Percentiles rank a stretch among this genome's conserved stretches.
These are phyloP conservation scores for Eustoma russellianum DNA, from an alignment of 257 asterid genomes.

Conservation along the genomic window DNA sequence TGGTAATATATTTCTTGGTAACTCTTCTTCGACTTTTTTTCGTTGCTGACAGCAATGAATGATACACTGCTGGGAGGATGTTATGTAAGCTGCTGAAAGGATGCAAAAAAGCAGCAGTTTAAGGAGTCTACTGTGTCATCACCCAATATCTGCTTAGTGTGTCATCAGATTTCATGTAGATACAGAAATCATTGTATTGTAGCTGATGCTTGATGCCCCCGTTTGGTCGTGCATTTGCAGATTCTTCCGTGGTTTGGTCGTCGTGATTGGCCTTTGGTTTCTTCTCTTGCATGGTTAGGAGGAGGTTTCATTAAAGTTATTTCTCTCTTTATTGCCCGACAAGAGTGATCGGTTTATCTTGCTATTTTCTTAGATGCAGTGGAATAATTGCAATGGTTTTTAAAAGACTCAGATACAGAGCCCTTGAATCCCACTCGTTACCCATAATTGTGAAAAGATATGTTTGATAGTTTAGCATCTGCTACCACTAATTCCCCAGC, in stretches of 20 bases:
- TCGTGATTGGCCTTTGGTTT: neutral
- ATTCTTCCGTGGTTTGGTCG: neutral
- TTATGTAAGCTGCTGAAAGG: neutral
- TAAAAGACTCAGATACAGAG: no score
- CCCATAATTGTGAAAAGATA: no score
- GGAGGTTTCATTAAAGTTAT: neutral
- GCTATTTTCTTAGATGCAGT: no score
- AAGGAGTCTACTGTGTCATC: neutral
- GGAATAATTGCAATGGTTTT: no score
- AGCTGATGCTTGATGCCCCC: neutral
- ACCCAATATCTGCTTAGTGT: neutral
- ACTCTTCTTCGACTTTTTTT: no score
- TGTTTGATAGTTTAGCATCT: no score
- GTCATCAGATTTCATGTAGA: neutral
- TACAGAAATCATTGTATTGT: constrained; percentile 2
- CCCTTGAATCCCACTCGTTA: no score
- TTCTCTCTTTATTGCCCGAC: no score
- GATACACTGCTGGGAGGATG: constrained; percentile 1
- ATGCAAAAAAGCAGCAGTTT: neutral
- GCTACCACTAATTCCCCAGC: no score
- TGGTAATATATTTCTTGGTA: no score
- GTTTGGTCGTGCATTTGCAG: neutral
- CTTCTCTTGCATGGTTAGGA: neutral
- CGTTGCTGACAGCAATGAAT: no score
- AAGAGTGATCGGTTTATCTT: no score